Percentiles rank a stretch among this genome's conserved stretches.
These are phyloP conservation scores for Collybia sordida DNA, from an alignment of 768 basidiomycete species.

Conservation along the genomic window DNA sequence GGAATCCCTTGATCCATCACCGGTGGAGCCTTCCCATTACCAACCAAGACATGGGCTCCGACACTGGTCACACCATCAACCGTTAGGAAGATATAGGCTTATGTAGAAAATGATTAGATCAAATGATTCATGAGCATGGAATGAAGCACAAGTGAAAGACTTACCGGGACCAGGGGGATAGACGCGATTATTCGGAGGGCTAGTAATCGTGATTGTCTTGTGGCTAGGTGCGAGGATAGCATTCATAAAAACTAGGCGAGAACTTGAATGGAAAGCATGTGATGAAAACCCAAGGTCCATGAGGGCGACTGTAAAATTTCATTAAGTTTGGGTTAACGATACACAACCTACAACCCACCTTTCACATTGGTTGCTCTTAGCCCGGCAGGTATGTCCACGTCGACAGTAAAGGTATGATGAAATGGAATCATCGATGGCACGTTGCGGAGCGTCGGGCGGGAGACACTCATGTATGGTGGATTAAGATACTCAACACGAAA, in stretches of 20 bases:
- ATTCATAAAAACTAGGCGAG: conserved; percentile 34
- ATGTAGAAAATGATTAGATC: too few relatives aligned
- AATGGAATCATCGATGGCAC: conserved; percentile 36
- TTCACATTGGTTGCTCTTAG: conserved; percentile 23
- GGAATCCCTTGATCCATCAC: too few relatives aligned
- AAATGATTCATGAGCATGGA: too few relatives aligned
- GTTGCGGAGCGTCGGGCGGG: conserved; percentile 31
- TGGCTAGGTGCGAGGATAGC: conserved; percentile 28
- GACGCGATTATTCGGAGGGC: conserved; percentile 34
- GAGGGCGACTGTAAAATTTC: conserved; percentile 27
- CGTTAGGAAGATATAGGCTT: too few relatives aligned
- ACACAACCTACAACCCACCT: background rate
- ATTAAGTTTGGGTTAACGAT: background rate
- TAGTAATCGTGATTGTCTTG: conserved; percentile 30
- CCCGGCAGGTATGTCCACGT: conserved; percentile 28
- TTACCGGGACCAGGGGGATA: conserved; percentile 42
- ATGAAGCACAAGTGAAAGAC: too few relatives aligned
- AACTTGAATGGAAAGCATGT: conserved; percentile 35
- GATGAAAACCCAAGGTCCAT: conserved; percentile 38
- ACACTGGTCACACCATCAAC: too few relatives aligned
- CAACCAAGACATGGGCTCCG: too few relatives aligned
- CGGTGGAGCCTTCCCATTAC: too few relatives aligned
- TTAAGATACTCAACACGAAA: conserved; percentile 42
- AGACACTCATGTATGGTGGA: conserved; percentile 39
- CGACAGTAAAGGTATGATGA: conserved; percentile 32